phyloP scores from a whole-genome alignment of 495 filamentous ascomycete species.

The Mytilinidion resinicola region DNA sequence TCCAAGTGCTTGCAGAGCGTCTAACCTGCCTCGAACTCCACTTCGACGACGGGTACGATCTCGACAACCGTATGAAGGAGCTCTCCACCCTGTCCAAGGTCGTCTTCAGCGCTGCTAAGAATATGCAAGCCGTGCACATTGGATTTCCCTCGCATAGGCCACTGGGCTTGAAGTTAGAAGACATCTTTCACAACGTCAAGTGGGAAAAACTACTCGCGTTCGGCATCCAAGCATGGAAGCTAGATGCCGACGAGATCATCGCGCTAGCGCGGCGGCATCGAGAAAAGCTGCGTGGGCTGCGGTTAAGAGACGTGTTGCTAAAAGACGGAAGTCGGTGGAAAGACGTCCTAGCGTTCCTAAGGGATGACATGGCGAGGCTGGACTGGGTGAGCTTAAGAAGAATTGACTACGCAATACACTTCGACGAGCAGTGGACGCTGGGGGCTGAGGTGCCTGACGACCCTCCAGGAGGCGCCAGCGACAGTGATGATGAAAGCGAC shows the following conservation, averaged over 20 bases:
- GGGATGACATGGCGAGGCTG: conserved; percentile 51
- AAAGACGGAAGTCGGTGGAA: conserved; percentile 55
- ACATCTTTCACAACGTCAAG: conserved; percentile 56
- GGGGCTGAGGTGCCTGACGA: conserved; percentile 44
- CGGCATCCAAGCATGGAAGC: conserved; percentile 59
- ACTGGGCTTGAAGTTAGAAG: conserved; percentile 50
- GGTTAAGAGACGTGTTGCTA: conserved; percentile 53
- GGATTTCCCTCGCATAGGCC: conserved; percentile 56
- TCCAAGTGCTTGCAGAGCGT: conserved; percentile 49
- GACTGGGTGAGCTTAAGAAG: conserved; percentile 56
- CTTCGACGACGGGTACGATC: conserved; percentile 52
- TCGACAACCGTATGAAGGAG: conserved; percentile 49
- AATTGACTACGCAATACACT: conserved; percentile 54
- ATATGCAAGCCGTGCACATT: conserved; percentile 59
- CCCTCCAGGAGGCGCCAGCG: conserved; percentile 33
- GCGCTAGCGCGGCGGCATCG: conserved; percentile 51
- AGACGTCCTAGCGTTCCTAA: conserved; percentile 52
- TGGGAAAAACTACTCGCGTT: conserved; percentile 58
- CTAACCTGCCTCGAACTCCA: conserved; percentile 45
- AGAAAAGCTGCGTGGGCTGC: conserved; percentile 49
- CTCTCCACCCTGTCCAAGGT: conserved; percentile 51
- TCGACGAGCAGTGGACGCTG: conserved; percentile 42
- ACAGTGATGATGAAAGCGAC: conserved; percentile 34
- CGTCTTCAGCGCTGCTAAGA: conserved; percentile 53
- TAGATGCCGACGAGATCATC: conserved; percentile 56